phyloP scores from a whole-genome alignment of 2,329 filamentous ascomycete species.

The Tolypocladium pustulatum region DNA sequence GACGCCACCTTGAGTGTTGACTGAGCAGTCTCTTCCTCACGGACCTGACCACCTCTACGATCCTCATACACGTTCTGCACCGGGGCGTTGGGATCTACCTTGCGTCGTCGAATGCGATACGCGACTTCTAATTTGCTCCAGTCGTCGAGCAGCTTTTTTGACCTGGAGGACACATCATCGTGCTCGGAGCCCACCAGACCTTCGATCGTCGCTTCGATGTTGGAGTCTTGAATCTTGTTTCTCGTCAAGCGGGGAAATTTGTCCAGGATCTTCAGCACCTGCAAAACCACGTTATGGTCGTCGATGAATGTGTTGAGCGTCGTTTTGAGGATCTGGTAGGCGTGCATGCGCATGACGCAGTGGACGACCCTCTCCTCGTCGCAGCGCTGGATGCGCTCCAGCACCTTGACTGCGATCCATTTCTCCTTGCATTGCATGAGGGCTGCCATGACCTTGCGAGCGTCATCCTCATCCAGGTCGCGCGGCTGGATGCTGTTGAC shows the following conservation, averaged over 20 bases:
- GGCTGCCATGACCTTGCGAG: constrained; percentile 90
- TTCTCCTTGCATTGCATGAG: constrained; percentile 98
- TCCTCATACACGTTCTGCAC: constrained; percentile 48
- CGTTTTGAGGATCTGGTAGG: constrained; percentile 88
- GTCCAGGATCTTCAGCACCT: constrained; percentile 82
- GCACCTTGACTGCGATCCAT: constrained; percentile 94
- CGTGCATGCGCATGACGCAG: constrained; percentile 90
- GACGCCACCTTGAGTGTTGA: constrained; percentile 28
- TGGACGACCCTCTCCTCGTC: constrained; percentile 81
- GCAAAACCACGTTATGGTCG: constrained; percentile 82
- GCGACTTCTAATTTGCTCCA: constrained; percentile 87
- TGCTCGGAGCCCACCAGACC: constrained; percentile 58
- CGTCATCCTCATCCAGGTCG: constrained; percentile 68
- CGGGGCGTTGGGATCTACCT: constrained; percentile 59
- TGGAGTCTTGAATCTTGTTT: constrained; percentile 95
- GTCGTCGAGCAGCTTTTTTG: constrained; percentile 61
- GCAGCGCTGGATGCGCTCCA: constrained; percentile 77
- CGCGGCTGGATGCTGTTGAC: constrained; percentile 79
- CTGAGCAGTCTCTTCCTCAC: constrained; percentile 28
- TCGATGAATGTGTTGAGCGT: constrained; percentile 75
- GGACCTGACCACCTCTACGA: constrained; percentile 40
- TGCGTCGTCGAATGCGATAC: constrained; percentile 88
- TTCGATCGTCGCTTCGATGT: constrained; percentile 77
- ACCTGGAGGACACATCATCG: constrained; percentile 62
- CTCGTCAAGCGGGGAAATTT: constrained; percentile 82